Evolutionary conservation across 192 early-diverging fungal species (phyloP).

Genomic region (Coemansia asiatica): DNA sequence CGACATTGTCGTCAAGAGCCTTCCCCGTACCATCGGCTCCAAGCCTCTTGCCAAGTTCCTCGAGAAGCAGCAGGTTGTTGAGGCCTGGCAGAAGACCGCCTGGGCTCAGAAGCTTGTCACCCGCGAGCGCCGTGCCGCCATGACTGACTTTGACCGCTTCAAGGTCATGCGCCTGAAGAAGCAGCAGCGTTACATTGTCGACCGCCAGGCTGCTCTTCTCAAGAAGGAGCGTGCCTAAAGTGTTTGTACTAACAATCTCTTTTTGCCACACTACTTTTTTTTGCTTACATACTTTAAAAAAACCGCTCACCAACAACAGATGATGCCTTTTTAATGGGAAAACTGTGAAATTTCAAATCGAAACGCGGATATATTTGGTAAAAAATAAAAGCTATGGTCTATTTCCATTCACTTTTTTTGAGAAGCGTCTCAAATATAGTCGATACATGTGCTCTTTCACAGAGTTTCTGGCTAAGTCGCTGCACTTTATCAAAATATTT

Average conservation of each 20-base stretch:
- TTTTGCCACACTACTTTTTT: conserved; percentile 13
- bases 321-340: background rate
- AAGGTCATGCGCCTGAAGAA: conserved; percentile 93
- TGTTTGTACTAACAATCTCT: conserved; percentile 5
- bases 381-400: no score
- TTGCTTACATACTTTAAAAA: conserved; percentile 2
- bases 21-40: conserved; percentile 82
- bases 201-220: conserved; percentile 49
- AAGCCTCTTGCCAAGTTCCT: conserved; percentile 75
- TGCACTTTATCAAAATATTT: background rate
- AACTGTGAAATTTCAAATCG: background rate
- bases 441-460: no score
- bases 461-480: no score
- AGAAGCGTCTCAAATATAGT: no score
- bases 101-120: conserved; percentile 96
- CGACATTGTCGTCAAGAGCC: conserved; percentile 76
- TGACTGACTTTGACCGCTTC: conserved; percentile 98
- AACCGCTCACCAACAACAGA: background rate
- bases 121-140: conserved; percentile 72
- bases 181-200: conserved; percentile 60
- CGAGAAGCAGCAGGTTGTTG: conserved; percentile 81
- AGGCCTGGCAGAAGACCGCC: conserved; percentile 81
- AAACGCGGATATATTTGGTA: no score
- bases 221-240: conserved; percentile 53
- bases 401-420: no score